Base-by-base conservation (phyloP, 2,329 filamentous ascomycete genomes). In the Chrysoporthe austroafricana region DNA sequence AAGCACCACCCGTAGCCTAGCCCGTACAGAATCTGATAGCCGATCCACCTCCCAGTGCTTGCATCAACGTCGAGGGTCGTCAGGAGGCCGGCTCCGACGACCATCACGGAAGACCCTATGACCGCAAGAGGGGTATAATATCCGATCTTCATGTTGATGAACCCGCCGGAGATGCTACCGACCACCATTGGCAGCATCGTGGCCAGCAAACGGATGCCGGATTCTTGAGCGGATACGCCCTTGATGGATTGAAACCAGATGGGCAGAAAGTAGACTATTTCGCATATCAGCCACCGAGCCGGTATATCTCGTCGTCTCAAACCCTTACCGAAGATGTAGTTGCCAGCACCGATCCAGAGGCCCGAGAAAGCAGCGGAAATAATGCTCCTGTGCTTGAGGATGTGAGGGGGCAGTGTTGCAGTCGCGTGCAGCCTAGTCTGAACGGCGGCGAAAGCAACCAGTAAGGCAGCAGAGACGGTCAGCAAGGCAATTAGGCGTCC, bases 401-500 rank as follows among this genome's bases (percentile, higher is more conserved):
- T 76, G 13, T 82, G 79, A 1, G 79, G 80, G 1, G 84, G 83
- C 26, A 86, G 74, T 0, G 82, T 85, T n/a, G 82, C 83, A n/a
- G 72, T 73, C 11, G 84, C 80, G 2, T 75, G 76, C 64, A 80
- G 75, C 76, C 78, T 78, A 70, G 81, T 66, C 72, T 85, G 82
- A 9, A 78, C 70, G 9, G 56, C 71, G 36, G 75, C 68, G 32
- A 79, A 79, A 5, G 63, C 54, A 21, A 66, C 42, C 6, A 75
- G 67, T 14, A 77, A 71, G 3, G 76, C 68, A 16, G 46, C 70
- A 13, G 73, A 75, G 11, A 74, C 61, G 32, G 74, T 70, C 9
- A 79, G 70, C 18, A 78, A 71, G 11, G 70, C 75, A 46, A 78
- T 73, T 58, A 77, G 73, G 21, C 73, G 74, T 11, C 70, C 72